Base-by-base conservation (phyloP, 176 grass and related monocot species). In the Tillandsia fasciculata region DNA sequence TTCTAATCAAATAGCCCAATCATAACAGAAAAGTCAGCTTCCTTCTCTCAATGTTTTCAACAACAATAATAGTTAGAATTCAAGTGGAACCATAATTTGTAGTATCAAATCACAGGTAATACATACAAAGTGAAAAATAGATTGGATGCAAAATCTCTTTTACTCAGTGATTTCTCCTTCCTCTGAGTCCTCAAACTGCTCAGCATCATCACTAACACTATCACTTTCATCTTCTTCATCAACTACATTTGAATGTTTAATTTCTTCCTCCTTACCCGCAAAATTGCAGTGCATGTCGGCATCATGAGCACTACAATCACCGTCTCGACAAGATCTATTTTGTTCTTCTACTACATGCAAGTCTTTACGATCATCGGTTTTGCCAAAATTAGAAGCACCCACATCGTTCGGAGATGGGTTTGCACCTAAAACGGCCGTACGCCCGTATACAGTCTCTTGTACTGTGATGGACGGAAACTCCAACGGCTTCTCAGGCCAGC, bases 381-480 rank as follows among this genome's bases (percentile, higher is more conserved):
- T 79, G 64, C 47, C 13, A 48, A 67, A 66, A 69, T 64, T 83
- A 54, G 26, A 71, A 69, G 58, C 71, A 22, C 64, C 22, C 53
- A 78, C 26, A 47, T 52, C 77, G 20, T 84, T 81, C 5, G 64
- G 50, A 52, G 33, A 42, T 42, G 33, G 33, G 33, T 42, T 42
- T 7, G 78, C 75, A 1, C 63, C 86, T 18, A 24, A 4, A 1
- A 66, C 20, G 77, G 74, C 70, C 48, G 33, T 66, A 82, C 69
- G 77, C 14, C 56, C 69, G 23, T 76, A 51, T 69, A 83, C 81
- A 26, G 77, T 47, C 64, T 92, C 83, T 72, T 86, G 84, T 66
- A 89, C 78, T 63, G 28, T 82, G 15, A 96, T 75, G 4, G 12
- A 74, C 12, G 84, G 89, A 58, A 90, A 99, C 63, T 84, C 82